phyloP scores from a whole-genome alignment of 768 basidiomycete species.

The Boletus pseudopeckii region DNA sequence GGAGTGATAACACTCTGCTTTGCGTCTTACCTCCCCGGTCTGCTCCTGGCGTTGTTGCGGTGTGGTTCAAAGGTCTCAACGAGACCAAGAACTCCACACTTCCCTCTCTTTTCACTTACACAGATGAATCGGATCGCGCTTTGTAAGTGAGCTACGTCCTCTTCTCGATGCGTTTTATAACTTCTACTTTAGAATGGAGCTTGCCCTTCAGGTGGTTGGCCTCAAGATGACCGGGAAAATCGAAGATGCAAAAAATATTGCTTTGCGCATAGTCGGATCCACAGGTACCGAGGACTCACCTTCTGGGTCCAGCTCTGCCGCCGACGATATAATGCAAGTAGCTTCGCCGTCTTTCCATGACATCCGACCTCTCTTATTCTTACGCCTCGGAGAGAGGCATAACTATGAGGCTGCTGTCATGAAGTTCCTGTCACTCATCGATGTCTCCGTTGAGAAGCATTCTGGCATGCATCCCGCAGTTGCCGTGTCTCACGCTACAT shows the following conservation, averaged over 20 bases:
- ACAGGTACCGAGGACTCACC: conserved; percentile 52
- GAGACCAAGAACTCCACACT: conserved; percentile 53
- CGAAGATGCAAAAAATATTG: conserved; percentile 89
- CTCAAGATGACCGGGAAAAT: conserved; percentile 96
- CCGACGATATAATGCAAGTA: conserved; percentile 53
- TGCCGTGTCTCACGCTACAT: conserved; percentile 69
- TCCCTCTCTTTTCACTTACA: conserved; percentile 80
- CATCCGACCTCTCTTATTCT: conserved; percentile 54
- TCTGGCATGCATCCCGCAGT: conserved; percentile 40
- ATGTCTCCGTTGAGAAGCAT: conserved; percentile 51
- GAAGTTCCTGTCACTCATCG: conserved; percentile 76
- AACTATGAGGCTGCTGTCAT: conserved; percentile 76
- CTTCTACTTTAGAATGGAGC: conserved; percentile 70
- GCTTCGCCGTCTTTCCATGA: conserved; percentile 45
- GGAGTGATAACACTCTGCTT: conserved; percentile 91
- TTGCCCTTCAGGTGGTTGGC: conserved; percentile 92
- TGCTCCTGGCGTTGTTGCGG: conserved; percentile 80
- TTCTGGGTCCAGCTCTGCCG: conserved; percentile 28
- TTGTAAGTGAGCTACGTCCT: conserved; percentile 51
- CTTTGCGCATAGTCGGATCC: conserved; percentile 86
- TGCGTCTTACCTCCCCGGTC: conserved; percentile 85
- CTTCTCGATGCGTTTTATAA: conserved; percentile 11
- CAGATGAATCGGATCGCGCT: conserved; percentile 84
- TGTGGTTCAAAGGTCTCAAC: conserved; percentile 79
- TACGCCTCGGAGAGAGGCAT: conserved; percentile 50